Percentiles rank a stretch among this genome's conserved stretches.
Conservation (phyloP, 306 rosid genomes). For the Pyrus betulifolia region DNA sequence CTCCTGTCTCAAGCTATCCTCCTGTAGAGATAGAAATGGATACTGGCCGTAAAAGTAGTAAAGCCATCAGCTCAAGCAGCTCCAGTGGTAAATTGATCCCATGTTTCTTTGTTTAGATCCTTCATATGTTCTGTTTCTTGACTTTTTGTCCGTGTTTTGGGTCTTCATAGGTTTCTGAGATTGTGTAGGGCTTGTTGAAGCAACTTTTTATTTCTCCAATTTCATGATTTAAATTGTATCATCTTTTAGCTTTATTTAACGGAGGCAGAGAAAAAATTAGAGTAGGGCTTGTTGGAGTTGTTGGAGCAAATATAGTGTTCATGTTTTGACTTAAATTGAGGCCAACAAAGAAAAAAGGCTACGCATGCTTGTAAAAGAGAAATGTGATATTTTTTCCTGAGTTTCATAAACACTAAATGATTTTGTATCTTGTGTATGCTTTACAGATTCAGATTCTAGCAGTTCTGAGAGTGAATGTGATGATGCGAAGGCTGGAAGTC, state of each 20-base stretch:
- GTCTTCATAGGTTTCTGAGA: background rate
- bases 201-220: background rate
- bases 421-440: conserved; percentile 13
- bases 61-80: conserved; percentile 35
- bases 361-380: background rate
- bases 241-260: background rate
- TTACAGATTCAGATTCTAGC: conserved; percentile 50
- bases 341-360: background rate
- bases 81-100: conserved; percentile 37
- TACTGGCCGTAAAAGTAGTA: conserved; percentile 20
- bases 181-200: background rate
- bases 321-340: too few species aligned
- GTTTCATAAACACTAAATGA: background rate
- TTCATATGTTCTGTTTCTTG: background rate
- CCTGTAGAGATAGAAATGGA: conserved; percentile 51
- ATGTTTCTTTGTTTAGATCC: background rate
- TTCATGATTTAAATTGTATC: background rate
- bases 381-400: background rate
- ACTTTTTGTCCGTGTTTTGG: background rate
- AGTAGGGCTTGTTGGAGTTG: too few species aligned
- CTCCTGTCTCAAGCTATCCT: conserved; percentile 63
- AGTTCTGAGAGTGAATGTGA: conserved; percentile 51
- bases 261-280: background rate
- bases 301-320: too few species aligned
- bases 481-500: conserved; percentile 37